A percentile compares a stretch with the other conserved stretches of the same genome.
phyloP scores from a whole-genome alignment of 2,329 filamentous ascomycete genomes.

The Sporothrix brasiliensis region DNA sequence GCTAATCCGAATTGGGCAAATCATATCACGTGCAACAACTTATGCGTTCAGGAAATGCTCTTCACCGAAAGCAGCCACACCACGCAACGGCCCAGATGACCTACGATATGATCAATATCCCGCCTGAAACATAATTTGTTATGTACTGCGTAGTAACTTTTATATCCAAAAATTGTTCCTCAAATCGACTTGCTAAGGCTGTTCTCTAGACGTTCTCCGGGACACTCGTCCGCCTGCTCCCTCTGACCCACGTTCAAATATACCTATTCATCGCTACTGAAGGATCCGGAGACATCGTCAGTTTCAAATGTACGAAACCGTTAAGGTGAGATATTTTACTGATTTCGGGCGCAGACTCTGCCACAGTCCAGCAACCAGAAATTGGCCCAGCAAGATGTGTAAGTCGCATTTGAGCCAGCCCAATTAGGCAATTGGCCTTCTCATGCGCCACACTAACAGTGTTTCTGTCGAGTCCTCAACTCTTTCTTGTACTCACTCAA shows the following conservation, averaged over 20 bases:
- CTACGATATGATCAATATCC: not conserved
- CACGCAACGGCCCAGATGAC: not conserved
- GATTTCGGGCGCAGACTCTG: not conserved
- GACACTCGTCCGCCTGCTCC: not conserved
- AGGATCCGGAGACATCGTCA: too few relatives aligned
- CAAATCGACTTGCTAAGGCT: not conserved
- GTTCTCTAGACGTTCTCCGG: not conserved
- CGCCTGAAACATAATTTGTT: too few relatives aligned
- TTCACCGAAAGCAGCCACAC: not conserved
- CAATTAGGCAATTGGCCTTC: not conserved
- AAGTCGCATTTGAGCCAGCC: constrained; percentile 6
- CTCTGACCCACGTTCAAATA: too few relatives aligned
- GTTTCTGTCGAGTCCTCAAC: not conserved
- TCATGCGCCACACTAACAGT: not conserved
- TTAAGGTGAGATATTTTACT: not conserved
- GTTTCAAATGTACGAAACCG: too few relatives aligned
- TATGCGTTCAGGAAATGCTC: not conserved
- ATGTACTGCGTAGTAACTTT: too few relatives aligned
- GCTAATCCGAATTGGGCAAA: too few relatives aligned
- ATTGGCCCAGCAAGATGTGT: not conserved
- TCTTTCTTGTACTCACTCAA: not conserved
- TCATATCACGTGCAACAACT: constrained; percentile 14
- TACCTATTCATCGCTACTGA: too few relatives aligned
- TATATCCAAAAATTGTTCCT: not conserved
- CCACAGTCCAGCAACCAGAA: not conserved